Percentiles rank a stretch among this genome's conserved stretches.
phyloP scores from a whole-genome alignment of 768 basidiomycete genomes.

The Strobilomyces echinocephalus region DNA sequence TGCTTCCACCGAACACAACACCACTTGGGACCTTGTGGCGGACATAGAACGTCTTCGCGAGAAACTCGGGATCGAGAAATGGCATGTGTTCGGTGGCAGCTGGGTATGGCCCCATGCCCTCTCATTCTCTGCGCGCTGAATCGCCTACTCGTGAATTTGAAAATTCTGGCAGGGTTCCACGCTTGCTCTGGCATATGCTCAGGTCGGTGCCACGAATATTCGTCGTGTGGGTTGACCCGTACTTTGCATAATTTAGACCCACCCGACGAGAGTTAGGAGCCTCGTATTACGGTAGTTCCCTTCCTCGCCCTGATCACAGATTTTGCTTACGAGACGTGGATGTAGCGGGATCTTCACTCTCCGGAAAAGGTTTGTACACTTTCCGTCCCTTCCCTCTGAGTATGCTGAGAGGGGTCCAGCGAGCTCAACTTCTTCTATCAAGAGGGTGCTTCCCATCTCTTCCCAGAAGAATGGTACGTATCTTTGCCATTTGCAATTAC shows the following conservation, averaged over 20 bases:
- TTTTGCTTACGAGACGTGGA: constrained; percentile 3
- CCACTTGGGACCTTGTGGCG: constrained; percentile 89
- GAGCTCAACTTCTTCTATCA: constrained; percentile 94
- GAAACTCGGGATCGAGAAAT: constrained; percentile 72
- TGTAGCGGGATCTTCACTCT: constrained; percentile 84
- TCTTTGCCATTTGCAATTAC: background rate
- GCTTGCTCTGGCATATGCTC: constrained; percentile 78
- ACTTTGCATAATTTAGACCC: constrained; percentile 41
- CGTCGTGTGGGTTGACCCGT: background rate
- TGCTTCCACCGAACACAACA: constrained; percentile 80
- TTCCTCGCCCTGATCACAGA: background rate
- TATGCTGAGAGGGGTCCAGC: constrained; percentile 25
- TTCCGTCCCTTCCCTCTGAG: background rate
- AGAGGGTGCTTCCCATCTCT: constrained; percentile 73
- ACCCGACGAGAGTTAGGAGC: constrained; percentile 76
- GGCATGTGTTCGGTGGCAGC: constrained; percentile 94
- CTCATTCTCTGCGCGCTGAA: background rate
- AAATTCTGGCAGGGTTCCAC: constrained; percentile 72
- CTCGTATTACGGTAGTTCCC: constrained; percentile 64
- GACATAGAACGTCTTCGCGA: constrained; percentile 83
- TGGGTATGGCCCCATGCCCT: constrained; percentile 56
- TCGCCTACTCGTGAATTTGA: background rate
- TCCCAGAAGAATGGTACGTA: constrained; percentile 81
- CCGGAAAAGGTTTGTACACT: constrained; percentile 54
- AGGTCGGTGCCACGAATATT: constrained; percentile 39